A percentile compares a stretch with the other conserved stretches of the same genome.
Evolutionary conservation across 2,329 filamentous ascomycete genomes (phyloP).

Genomic region (Eurotiales sp.): DNA sequence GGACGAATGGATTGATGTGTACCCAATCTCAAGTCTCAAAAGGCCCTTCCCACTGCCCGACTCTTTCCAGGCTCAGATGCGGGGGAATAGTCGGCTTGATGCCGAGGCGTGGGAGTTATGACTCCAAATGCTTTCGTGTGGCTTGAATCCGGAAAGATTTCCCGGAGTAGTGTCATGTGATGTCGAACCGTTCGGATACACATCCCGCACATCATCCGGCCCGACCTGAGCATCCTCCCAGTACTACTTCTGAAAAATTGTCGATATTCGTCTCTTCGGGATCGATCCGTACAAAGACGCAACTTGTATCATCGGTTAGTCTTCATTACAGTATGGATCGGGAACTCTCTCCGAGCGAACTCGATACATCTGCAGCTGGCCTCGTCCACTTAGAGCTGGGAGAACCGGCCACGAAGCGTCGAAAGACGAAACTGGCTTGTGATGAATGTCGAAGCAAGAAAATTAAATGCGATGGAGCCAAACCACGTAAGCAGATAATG

Average conservation of each 20-base stretch:
- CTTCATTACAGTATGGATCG: not conserved
- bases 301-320: not conserved
- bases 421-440: not conserved
- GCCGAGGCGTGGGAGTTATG: no score
- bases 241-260: not conserved
- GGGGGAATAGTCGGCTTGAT: no score
- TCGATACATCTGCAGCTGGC: not conserved
- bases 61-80: no score
- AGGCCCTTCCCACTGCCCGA: no score
- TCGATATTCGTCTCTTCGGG: not conserved
- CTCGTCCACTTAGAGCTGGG: not conserved
- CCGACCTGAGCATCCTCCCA: no score
- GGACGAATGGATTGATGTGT: no score
- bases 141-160: no score
- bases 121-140: no score
- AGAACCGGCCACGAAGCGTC: slow-evolving; percentile 3
- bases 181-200: no score
- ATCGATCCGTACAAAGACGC: not conserved
- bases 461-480: not conserved
- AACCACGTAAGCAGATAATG: not conserved
- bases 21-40: no score
- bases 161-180: no score
- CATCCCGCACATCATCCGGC: not conserved
- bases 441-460: not conserved
- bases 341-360: not conserved